A percentile compares a stretch with the other conserved stretches of the same genome.
Evolutionary conservation across 306 rosid species (phyloP).

Genomic region (Cicer pinnatifidum): DNA sequence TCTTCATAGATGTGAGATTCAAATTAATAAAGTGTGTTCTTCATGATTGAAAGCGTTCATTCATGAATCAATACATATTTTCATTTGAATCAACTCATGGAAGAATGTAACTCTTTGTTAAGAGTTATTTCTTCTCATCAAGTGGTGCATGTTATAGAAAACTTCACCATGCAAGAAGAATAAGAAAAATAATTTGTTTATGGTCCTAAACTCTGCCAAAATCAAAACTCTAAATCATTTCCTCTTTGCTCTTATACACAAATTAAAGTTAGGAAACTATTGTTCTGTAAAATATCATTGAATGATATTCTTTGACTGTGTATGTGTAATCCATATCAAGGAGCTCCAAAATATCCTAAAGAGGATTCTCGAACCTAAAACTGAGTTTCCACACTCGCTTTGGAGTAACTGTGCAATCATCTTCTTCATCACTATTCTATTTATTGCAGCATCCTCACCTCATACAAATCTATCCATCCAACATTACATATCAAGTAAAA

Average conservation of each 20-base stretch:
- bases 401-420: background rate
- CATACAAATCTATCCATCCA: background rate
- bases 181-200: background rate
- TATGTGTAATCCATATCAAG: background rate
- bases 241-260: background rate
- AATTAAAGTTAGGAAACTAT: background rate
- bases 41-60: background rate
- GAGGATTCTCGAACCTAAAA: too few species aligned
- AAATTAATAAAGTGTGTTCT: background rate
- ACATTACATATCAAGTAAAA: slow-evolving; percentile 7
- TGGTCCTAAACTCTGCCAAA: background rate
- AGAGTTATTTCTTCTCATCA: too few species aligned
- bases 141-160: too few species aligned
- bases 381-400: background rate
- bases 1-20: background rate
- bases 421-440: background rate
- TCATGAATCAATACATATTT: background rate
- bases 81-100: too few species aligned
- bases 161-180: background rate
- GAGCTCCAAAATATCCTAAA: background rate
- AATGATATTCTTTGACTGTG: background rate
- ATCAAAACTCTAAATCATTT: slow-evolving; percentile 1
- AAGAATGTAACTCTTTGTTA: too few species aligned
- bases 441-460: background rate
- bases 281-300: background rate